Percentiles rank a stretch among this genome's conserved stretches.
phyloP scores from a whole-genome alignment of 768 basidiomycete genomes.

The Leccinum barrowsii region DNA sequence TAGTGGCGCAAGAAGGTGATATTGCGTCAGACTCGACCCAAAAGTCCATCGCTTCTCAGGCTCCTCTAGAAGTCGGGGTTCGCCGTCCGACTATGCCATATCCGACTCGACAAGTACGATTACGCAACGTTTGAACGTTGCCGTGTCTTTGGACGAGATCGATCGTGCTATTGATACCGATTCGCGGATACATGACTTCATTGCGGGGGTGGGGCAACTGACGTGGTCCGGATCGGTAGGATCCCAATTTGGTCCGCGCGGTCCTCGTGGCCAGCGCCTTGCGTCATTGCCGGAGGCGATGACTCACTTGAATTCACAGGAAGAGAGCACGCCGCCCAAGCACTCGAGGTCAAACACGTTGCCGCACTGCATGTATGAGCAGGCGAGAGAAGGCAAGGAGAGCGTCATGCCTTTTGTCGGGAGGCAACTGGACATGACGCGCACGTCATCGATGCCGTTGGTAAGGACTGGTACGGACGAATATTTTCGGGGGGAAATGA shows the following conservation, averaged over 20 bases:
- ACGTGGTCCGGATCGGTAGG: constrained; percentile 14
- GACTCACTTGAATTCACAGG: constrained; percentile 8
- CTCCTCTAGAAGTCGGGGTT: constrained; percentile 12
- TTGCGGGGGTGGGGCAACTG: constrained; percentile 20
- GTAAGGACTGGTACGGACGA: constrained; percentile 8
- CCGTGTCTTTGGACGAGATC: constrained; percentile 27
- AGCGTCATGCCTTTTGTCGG: constrained; percentile 25
- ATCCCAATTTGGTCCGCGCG: constrained; percentile 14
- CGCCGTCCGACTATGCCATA: constrained; percentile 23
- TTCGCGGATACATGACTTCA: constrained; percentile 22
- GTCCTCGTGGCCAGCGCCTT: constrained; percentile 21
- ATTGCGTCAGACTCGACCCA: constrained; percentile 4
- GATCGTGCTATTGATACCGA: constrained; percentile 21
- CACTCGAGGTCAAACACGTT: constrained; percentile 32
- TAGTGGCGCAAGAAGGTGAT: constrained; percentile 22
- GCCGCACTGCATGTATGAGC: constrained; percentile 42
- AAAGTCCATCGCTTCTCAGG: constrained; percentile 5
- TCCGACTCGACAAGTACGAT: constrained; percentile 26
- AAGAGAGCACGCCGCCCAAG: constrained; percentile 24
- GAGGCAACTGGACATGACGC: constrained; percentile 17
- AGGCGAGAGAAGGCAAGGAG: constrained; percentile 25
- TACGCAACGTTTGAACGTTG: constrained; percentile 11
- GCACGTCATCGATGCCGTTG: constrained; percentile 14
- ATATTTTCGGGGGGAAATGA: background rate
- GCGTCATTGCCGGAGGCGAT: constrained; percentile 15